Base-by-base conservation (phyloP, 345 rosid genomes). In the Melastoma malabathricum region DNA sequence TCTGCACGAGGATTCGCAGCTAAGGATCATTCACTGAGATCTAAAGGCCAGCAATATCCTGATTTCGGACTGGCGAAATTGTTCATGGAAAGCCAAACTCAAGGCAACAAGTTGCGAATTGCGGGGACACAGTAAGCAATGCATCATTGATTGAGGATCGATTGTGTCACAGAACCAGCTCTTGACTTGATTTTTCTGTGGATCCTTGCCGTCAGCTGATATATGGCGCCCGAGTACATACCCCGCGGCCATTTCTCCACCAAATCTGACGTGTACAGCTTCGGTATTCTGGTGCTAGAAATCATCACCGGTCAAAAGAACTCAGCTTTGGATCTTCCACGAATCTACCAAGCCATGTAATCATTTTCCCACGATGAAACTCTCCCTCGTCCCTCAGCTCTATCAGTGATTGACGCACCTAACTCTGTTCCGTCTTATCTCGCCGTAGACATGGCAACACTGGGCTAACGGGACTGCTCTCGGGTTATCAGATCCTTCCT, bases 171-270 rank as follows among this genome's bases (percentile, higher is more conserved):
- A 3, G 22, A 6, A 9, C 10, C 14, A 34, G n/a, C 27, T 51
- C 44, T 2, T 5, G 55, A 10, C 10, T 6, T 12, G 46, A 13
- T 22, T 44, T 52, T 0, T 45, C 50, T 15, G n/a, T n/a, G n/a
- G n/a, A n/a, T n/a, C n/a, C 15, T 54, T 51, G 48, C 25, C 17
- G 46, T 62, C 45, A 77, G 79, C 23, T 80, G 86, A 1, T 76
- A 73, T 51, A 79, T 76, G 77, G 79, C 77, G 52, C 79, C 73
- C 2, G 81, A 75, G 60, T 77, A 73, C 34, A 47, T 51, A n/a
- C n/a, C n/a, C n/a, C 10, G 67, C 0, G 75, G 70, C 18, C 50
- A 44, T n/a, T 52, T 79, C 54, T 79, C 82, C 39, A 63, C 51
- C 14, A 79, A 69, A 44, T 73, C 68, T 9, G 71, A 76, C 41